These are phyloP conservation scores for Aspergillus intermedius DNA, from an alignment of 2,329 filamentous ascomycete genomes.

Conservation along the genomic window DNA sequence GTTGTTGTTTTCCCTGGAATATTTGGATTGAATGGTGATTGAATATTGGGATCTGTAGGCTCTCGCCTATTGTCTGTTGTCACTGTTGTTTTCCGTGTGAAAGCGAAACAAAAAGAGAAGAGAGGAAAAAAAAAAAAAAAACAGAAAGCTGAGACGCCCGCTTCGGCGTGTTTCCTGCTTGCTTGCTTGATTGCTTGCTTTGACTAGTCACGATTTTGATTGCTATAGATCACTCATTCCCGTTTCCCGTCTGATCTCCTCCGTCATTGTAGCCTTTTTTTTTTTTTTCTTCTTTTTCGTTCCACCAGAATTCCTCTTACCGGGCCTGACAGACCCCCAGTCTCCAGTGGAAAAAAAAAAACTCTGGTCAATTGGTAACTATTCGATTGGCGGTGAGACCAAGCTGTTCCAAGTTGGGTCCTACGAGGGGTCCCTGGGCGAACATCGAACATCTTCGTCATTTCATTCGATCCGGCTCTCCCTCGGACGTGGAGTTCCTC, in stretches of 20 bases:
- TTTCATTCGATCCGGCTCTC: neutral
- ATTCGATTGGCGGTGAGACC: conserved; percentile 6
- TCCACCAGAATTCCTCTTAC: neutral
- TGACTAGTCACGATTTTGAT: neutral
- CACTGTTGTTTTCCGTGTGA: neutral
- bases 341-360: neutral
- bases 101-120: neutral
- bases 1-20: conserved; percentile 5
- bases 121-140: neutral
- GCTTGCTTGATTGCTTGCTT: neutral
- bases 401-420: conserved; percentile 1
- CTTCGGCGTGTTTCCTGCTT: conserved; percentile 9
- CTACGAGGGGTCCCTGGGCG: neutral
- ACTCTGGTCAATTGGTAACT: neutral
- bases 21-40: too few relatives aligned
- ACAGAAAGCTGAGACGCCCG: neutral
- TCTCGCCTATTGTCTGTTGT: neutral
- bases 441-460: neutral
- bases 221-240: conserved; percentile 3
- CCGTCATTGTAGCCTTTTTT: conserved; percentile 3
- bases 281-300: neutral
- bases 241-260: conserved; percentile 4
- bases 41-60: too few relatives aligned
- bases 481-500: neutral
- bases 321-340: neutral